Evolutionary conservation across 441 rosid species (phyloP).

Genomic region (Corymbia calophylla): DNA sequence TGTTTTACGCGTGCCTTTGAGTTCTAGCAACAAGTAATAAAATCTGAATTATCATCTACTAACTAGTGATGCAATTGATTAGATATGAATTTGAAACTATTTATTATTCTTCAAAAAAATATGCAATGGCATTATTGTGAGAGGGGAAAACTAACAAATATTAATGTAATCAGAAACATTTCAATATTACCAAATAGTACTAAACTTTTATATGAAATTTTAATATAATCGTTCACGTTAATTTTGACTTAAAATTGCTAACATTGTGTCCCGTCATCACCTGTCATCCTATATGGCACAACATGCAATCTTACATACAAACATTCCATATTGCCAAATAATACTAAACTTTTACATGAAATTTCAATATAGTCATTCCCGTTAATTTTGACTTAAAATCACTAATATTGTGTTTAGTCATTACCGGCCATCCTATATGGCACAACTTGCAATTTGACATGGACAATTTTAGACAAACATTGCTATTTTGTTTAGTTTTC

Average conservation of each 20-base stretch:
- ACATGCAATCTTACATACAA: background rate
- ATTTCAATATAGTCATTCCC: rapidly evolving
- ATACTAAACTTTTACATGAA: too few species aligned
- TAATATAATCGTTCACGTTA: rapidly evolving
- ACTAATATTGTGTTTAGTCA: too few species aligned
- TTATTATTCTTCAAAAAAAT: background rate
- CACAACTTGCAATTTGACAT: background rate
- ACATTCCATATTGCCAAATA: too few species aligned
- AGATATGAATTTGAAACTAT: background rate
- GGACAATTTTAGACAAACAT: background rate
- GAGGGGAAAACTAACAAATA: background rate
- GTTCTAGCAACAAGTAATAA: background rate
- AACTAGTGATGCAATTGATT: background rate
- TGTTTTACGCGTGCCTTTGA: background rate
- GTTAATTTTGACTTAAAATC: too few species aligned
- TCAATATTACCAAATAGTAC: too few species aligned
- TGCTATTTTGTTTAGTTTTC: background rate
- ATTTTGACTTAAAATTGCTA: too few species aligned
- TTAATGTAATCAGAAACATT: too few species aligned
- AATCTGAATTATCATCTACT: background rate
- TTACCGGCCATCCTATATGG: rapidly evolving
- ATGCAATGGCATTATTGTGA: background rate
- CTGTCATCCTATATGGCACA: rapidly evolving
- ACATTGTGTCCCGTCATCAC: background rate
- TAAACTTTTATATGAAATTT: too few species aligned